Base-by-base conservation (phyloP, 2,329 filamentous ascomycete genomes). In the Didymella lethalis region DNA sequence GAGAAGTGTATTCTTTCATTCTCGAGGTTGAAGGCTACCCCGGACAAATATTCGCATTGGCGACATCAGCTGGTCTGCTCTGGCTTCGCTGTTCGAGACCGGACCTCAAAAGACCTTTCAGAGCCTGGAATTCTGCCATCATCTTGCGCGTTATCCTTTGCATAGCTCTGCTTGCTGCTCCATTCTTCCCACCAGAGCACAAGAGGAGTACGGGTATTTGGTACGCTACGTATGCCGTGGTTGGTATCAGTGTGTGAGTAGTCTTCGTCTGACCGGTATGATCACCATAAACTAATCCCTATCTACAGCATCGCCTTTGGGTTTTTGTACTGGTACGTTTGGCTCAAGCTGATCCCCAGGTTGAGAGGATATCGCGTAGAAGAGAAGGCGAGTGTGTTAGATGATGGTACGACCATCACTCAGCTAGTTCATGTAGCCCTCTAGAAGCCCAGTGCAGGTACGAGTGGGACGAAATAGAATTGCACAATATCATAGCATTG, bases 11-110 rank as follows among this genome's bases (percentile, higher is more conserved):
- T 74, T 88, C 86, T 10, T 90, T 92, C 66, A 91, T 92, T 28
- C 78, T 91, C 0, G 88, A 92, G 46, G 86, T 91, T 0, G 88
- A 91, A 67, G 88, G 86, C 0, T 91, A 91, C 64, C 85, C 88
- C 0, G 86, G 81, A 0, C 86, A 90, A 57, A 78, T 91, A 14
- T 83, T 88, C 54, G 82, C 82, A 0, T 71, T 90, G 1, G 84
- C 86, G 0, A 78, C 86, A 0, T 84, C 84, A 0, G 64, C 82
- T 7, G 88, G 88, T 0, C 77, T 91, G 0, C 65, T 91, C 0
- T 83, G 85, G 74, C 78, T 92, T 6, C 83, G 90, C 0, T 80
- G 79, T 54, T 84, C 81, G 60, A 80, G 85, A 11, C 87, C 88
- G 1, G 82, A 88, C 50, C 77, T 89, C 0, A 80, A 82, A 26